phyloP scores from a whole-genome alignment of 495 filamentous ascomycete genomes.

The Penicillium cosmopolitanum region DNA sequence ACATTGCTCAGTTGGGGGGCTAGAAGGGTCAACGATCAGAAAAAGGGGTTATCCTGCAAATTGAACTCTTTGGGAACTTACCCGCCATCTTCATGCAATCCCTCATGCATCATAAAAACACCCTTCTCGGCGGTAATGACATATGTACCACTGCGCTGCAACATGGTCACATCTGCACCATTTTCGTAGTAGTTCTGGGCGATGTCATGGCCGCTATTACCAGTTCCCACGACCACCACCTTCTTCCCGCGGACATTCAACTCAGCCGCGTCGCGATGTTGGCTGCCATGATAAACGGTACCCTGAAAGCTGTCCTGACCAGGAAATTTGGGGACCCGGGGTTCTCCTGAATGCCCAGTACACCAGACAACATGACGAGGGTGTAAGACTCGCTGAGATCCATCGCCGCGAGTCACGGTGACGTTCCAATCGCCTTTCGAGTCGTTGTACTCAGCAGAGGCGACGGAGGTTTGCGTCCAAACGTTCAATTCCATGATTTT shows the following conservation, averaged over 20 bases:
- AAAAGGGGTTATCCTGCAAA: background rate
- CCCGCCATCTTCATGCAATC: slow-evolving; percentile 65
- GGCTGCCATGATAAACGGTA: slow-evolving; percentile 46
- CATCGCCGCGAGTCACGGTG: slow-evolving; percentile 51
- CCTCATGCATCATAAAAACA: slow-evolving; percentile 57
- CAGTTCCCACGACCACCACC: slow-evolving; percentile 78
- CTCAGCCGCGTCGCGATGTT: slow-evolving; percentile 44
- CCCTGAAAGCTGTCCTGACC: slow-evolving; percentile 54
- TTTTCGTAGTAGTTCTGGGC: slow-evolving; percentile 81
- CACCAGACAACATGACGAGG: slow-evolving; percentile 53
- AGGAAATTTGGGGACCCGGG: slow-evolving; percentile 47
- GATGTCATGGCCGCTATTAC: slow-evolving; percentile 86
- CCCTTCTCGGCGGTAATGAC: slow-evolving; percentile 68
- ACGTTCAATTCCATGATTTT: slow-evolving; percentile 74
- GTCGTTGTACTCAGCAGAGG: slow-evolving; percentile 56
- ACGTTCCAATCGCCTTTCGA: slow-evolving; percentile 61
- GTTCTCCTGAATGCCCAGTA: slow-evolving; percentile 56
- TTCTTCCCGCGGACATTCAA: slow-evolving; percentile 58
- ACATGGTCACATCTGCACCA: slow-evolving; percentile 72
- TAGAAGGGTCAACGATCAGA: slow-evolving; percentile 2
- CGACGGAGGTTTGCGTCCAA: slow-evolving; percentile 63
- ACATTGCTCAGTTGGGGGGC: slow-evolving; percentile 57
- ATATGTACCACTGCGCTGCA: slow-evolving; percentile 76
- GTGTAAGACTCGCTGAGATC: slow-evolving; percentile 41
- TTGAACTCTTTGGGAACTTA: slow-evolving; percentile 14